phyloP scores from a whole-genome alignment of 257 asterid genomes.

The Ligustrum vulgare region DNA sequence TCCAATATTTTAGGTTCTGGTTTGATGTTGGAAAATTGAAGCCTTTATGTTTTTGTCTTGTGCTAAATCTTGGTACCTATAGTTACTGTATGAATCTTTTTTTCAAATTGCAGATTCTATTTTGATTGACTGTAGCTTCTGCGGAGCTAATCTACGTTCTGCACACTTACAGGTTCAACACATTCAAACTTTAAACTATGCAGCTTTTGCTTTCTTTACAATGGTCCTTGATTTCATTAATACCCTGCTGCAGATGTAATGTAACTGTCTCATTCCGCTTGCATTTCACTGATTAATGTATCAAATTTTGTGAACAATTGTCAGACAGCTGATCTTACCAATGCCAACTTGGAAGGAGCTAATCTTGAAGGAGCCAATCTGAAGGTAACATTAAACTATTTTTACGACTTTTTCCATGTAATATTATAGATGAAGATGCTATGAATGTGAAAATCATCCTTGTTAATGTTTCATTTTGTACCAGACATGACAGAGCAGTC shows the following conservation, averaged over 20 bases:
- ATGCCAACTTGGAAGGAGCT: slow-evolving; percentile 99
- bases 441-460: neutral
- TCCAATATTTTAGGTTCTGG: neutral
- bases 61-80: slow-evolving; percentile 15
- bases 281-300: slow-evolving; percentile 16
- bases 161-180: slow-evolving; percentile 85
- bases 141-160: slow-evolving; percentile 89
- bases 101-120: slow-evolving; percentile 71
- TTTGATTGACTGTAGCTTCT: slow-evolving; percentile 81
- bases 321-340: slow-evolving; percentile 93
- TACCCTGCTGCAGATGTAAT: slow-evolving; percentile 16
- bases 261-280: slow-evolving; percentile 10
- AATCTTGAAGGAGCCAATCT: slow-evolving; percentile 96
- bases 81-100: slow-evolving; percentile 20
- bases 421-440: slow-evolving; percentile 8
- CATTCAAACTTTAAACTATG: slow-evolving; percentile 10
- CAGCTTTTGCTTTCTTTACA: neutral
- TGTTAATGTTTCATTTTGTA: neutral
- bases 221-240: neutral
- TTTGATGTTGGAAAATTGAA: neutral
- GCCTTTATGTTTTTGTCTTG: slow-evolving; percentile 8
- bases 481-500: slow-evolving; percentile 8
- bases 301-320: slow-evolving; percentile 29
- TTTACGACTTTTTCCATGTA: slow-evolving; percentile 1
- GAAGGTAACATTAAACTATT: slow-evolving; percentile 50